Conservation (phyloP, 176 grass and related monocot species). For the Thalia dealbata region DNA sequence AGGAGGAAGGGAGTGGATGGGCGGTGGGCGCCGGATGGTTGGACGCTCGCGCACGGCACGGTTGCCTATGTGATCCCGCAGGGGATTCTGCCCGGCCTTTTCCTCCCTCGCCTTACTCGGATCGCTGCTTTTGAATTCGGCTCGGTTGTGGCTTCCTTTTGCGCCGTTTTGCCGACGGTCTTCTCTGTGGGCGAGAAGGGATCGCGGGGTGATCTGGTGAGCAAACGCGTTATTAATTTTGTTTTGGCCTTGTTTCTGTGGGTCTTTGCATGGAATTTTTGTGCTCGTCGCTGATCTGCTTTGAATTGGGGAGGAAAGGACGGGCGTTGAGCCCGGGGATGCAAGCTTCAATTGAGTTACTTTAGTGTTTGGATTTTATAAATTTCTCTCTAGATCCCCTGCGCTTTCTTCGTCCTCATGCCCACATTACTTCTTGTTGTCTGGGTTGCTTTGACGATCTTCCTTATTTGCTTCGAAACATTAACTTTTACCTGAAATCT, state of each 20-base stretch:
- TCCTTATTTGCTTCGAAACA: neutral
- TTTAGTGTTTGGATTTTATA: neutral
- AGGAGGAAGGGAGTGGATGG: neutral
- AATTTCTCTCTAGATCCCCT: neutral
- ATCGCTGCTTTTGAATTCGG: constrained; percentile 3
- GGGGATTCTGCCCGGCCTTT: neutral
- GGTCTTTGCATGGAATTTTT: neutral
- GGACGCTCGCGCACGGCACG: constrained; percentile 7
- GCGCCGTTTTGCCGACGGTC: neutral
- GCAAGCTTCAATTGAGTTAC: neutral
- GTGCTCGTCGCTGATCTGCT: constrained; percentile 6
- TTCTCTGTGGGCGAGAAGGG: neutral
- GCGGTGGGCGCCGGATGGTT: neutral
- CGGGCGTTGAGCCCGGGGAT: neutral
- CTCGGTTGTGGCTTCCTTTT: neutral
- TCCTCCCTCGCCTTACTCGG: neutral
- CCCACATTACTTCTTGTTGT: neutral
- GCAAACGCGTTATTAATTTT: neutral
- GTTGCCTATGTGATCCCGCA: constrained; percentile 17
- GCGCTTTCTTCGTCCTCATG: neutral
- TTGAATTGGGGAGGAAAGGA: neutral
- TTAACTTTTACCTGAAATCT: neutral
- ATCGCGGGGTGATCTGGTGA: neutral
- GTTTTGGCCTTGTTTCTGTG: neutral
- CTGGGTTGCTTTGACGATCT: neutral